Conservation (phyloP, 768 basidiomycete species). For the Amanita jacksonii region DNA sequence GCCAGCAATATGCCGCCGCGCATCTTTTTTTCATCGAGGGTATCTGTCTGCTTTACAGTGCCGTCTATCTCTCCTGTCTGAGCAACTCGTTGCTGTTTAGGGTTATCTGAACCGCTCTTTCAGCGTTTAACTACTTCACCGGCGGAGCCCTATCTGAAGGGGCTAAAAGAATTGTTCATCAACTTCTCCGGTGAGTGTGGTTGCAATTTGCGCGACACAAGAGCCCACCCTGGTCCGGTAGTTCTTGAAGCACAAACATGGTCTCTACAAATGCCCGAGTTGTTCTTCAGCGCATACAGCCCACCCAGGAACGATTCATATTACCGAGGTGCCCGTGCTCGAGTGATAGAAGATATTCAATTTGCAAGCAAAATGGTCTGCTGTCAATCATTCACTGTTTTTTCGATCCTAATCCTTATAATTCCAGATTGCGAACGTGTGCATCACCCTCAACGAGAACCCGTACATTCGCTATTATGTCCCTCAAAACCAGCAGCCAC, state of each 20-base stretch:
- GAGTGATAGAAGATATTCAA: constrained; percentile 82
- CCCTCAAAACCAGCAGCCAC: constrained; percentile 70
- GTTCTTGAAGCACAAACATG: constrained; percentile 84
- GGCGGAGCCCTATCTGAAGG: constrained; percentile 69
- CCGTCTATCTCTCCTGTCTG: constrained; percentile 1
- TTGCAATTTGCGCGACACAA: background rate
- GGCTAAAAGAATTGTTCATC: constrained; percentile 78
- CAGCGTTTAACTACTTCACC: constrained; percentile 64
- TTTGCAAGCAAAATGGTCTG: constrained; percentile 61
- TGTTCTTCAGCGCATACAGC: constrained; percentile 86
- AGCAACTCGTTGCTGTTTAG: constrained; percentile 27
- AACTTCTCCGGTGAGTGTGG: constrained; percentile 80
- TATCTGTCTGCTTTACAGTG: constrained; percentile 14
- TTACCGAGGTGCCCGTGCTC: constrained; percentile 54
- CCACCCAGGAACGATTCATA: constrained; percentile 68
- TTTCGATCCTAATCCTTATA: no score
- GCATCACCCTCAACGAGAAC: constrained; percentile 85
- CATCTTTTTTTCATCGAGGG: constrained; percentile 95
- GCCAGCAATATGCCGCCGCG: constrained; percentile 69
- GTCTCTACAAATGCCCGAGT: constrained; percentile 62
- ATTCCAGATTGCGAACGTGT: constrained; percentile 79
- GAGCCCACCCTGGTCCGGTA: constrained; percentile 20
- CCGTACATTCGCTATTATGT: constrained; percentile 91
- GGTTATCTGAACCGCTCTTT: constrained; percentile 69
- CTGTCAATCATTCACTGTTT: no score